Conservation (phyloP, 352 stramenopile species). For the Pythium monospermum region DNA sequence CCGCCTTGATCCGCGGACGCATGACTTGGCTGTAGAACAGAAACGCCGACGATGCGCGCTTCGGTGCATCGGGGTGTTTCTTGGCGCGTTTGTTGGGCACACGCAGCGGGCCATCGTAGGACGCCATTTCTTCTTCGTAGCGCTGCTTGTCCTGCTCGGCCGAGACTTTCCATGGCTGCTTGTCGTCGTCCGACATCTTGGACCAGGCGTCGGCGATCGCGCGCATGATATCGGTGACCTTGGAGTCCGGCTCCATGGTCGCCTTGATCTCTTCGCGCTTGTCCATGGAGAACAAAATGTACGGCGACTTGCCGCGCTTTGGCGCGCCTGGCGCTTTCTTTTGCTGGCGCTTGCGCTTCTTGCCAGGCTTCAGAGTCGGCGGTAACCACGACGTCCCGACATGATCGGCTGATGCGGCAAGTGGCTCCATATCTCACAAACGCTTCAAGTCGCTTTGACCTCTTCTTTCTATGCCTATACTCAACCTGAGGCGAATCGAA, state of each 20-base stretch:
- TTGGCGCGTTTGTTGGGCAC: slow-evolving; percentile 93
- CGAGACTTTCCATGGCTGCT: slow-evolving; percentile 90
- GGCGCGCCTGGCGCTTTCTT: slow-evolving; percentile 87
- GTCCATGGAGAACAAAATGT: slow-evolving; percentile 92
- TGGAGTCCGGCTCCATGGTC: slow-evolving; percentile 76
- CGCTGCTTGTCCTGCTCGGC: slow-evolving; percentile 92
- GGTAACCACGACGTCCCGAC: slow-evolving; percentile 53
- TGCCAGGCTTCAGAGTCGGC: slow-evolving; percentile 67
- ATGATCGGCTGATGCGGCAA: slow-evolving; percentile 55
- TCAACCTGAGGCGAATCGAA: slow-evolving; percentile 65
- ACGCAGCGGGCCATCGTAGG: slow-evolving; percentile 88
- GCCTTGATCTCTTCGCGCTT: slow-evolving; percentile 89
- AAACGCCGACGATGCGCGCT: slow-evolving; percentile 93
- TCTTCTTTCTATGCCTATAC: slow-evolving; percentile 83
- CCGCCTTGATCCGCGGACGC: slow-evolving; percentile 82
- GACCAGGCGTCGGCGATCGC: slow-evolving; percentile 88
- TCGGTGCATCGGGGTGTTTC: slow-evolving; percentile 93
- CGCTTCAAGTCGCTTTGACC: slow-evolving; percentile 34
- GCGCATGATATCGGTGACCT: slow-evolving; percentile 90
- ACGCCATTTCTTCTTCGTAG: slow-evolving; percentile 92
- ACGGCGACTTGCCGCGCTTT: slow-evolving; percentile 88
- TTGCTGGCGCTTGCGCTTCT: slow-evolving; percentile 88
- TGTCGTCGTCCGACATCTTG: slow-evolving; percentile 89
- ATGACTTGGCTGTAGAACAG: slow-evolving; percentile 93
- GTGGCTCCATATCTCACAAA: slow-evolving; percentile 58